phyloP scores from a whole-genome alignment of 139 green algal genomes.

The Chlamydomonas sphaeroides region DNA sequence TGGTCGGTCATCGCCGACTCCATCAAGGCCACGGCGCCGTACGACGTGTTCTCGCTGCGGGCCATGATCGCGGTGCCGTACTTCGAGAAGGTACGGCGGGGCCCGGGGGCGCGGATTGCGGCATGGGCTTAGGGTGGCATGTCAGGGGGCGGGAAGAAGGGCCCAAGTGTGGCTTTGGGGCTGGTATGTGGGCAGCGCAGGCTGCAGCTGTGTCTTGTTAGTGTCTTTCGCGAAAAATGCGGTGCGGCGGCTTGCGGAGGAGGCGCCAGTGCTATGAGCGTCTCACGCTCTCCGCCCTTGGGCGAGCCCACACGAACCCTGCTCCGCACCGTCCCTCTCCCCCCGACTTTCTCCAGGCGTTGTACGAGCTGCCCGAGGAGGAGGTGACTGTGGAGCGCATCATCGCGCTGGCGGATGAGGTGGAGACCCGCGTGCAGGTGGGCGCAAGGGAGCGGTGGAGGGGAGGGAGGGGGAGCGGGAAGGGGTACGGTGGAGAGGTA shows the following conservation, averaged over 20 bases:
- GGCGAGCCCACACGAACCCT: no score
- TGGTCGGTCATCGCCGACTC: constrained; percentile 74
- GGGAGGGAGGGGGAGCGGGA: background rate
- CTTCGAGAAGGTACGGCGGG: constrained; percentile 75
- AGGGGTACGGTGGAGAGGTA: background rate
- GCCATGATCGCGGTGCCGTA: constrained; percentile 83
- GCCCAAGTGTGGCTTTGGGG: no score
- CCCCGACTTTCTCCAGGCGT: background rate
- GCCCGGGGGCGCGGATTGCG: no score
- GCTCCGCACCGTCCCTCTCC: no score
- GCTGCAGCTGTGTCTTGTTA: no score
- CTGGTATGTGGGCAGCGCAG: no score
- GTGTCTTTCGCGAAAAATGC: no score
- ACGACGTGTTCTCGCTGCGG: constrained; percentile 64
- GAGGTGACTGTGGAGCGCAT: constrained; percentile 59
- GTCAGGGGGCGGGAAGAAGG: no score
- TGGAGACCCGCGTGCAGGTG: constrained; percentile 70
- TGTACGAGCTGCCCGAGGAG: constrained; percentile 79
- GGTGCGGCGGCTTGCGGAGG: no score
- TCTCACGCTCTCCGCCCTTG: no score
- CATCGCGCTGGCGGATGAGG: constrained; percentile 70
- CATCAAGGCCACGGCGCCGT: constrained; percentile 73
- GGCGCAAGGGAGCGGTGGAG: background rate
- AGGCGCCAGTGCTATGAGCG: no score
- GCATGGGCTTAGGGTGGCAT: no score